Percentiles rank a stretch among this genome's conserved stretches.
Evolutionary conservation across 805 yeast genomes (phyloP).

Genomic region (Candida silvicultrix): DNA sequence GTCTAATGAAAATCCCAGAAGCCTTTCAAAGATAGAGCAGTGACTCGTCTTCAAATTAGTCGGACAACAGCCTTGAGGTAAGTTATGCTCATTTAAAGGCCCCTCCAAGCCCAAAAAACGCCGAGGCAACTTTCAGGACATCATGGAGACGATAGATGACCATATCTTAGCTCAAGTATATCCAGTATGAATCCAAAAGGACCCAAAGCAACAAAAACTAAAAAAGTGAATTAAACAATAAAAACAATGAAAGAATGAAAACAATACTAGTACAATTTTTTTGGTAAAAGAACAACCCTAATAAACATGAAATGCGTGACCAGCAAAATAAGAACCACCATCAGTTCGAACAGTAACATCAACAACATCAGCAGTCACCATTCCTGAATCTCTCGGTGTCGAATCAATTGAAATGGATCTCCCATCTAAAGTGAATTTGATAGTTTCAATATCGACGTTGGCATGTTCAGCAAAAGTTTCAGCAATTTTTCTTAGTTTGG

Average conservation of each 20-base stretch:
- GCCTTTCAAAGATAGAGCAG: too few relatives aligned
- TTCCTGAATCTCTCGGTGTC: conserved; percentile 7
- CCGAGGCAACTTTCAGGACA: neutral
- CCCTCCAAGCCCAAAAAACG: neutral
- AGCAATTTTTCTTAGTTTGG: conserved; percentile 12
- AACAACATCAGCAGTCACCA: conserved; percentile 9
- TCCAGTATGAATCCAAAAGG: neutral
- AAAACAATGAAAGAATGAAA: neutral
- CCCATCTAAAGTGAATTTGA: conserved; percentile 9
- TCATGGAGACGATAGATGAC: neutral
- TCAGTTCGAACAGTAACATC: conserved; percentile 6
- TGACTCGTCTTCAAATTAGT: too few relatives aligned
- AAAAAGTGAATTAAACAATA: neutral
- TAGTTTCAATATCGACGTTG: neutral
- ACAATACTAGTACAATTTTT: neutral
- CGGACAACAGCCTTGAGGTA: neutral
- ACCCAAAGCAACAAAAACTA: neutral
- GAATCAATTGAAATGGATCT: neutral
- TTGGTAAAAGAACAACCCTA: neutral
- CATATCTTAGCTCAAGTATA: neutral
- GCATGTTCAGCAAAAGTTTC: conserved; percentile 8
- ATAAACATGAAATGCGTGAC: too few relatives aligned
- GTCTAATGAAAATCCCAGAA: too few relatives aligned
- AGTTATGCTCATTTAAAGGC: neutral
- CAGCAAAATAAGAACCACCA: conserved; percentile 6